Percentiles rank a stretch among this genome's conserved stretches.
Evolutionary conservation across 2,329 filamentous ascomycete species (phyloP).

Genomic region (Nigrospora sphaerica): DNA sequence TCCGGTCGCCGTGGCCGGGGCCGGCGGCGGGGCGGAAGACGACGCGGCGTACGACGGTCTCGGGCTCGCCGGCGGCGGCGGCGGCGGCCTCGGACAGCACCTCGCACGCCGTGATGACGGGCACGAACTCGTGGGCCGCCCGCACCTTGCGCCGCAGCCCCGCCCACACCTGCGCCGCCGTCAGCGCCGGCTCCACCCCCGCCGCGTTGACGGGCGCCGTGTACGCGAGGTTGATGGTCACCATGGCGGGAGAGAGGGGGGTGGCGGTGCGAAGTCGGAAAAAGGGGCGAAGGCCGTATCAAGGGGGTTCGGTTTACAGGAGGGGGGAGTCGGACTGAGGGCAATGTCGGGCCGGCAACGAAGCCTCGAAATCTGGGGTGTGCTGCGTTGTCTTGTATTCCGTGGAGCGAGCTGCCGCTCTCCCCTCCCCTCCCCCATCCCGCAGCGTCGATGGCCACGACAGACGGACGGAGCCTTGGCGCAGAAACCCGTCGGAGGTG

Average conservation of each 20-base stretch:
- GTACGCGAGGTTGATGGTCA: constrained; percentile 24
- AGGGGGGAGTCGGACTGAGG: too few species aligned
- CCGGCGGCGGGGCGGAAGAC: constrained; percentile 14
- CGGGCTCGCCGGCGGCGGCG: not conserved
- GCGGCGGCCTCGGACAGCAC: constrained; percentile 20
- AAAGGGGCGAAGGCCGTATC: too few species aligned
- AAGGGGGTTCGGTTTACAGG: too few species aligned
- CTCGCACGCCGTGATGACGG: constrained; percentile 23
- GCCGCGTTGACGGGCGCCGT: constrained; percentile 27
- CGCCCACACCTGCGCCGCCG: constrained; percentile 24
- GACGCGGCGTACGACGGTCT: constrained; percentile 18
- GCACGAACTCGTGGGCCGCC: constrained; percentile 27
- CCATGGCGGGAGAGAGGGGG: constrained; percentile 17
- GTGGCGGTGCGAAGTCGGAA: too few species aligned
- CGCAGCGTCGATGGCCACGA: too few species aligned
- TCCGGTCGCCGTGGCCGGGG: not conserved
- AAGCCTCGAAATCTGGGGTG: too few species aligned
- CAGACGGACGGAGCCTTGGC: too few species aligned
- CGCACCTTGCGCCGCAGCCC: constrained; percentile 28
- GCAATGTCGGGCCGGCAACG: too few species aligned
- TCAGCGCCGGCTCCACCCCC: constrained; percentile 19
- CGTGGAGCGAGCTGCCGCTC: too few species aligned
- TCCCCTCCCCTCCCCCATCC: too few species aligned
- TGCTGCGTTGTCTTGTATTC: too few species aligned
- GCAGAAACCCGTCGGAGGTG: too few species aligned